These are phyloP conservation scores for Pleurozium schreberi DNA, from an alignment of 225 moss, liverwort and hornwort species.

Conservation along the genomic window DNA sequence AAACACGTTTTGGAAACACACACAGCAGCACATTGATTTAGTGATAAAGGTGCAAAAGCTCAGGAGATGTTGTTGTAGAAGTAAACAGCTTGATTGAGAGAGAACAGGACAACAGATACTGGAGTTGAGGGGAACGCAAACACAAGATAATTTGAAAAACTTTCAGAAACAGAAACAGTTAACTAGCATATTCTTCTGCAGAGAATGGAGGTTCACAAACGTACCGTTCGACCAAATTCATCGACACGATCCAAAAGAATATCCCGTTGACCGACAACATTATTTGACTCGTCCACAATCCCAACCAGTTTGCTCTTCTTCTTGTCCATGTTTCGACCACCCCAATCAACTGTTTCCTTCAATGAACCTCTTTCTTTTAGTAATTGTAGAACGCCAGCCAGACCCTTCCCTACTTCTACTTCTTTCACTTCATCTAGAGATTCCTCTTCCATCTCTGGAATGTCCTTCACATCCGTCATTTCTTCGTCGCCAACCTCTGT, in stretches of 20 bases:
- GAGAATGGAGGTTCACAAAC: slow-evolving; percentile 2
- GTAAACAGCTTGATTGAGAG: background rate
- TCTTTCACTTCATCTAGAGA: slow-evolving; percentile 65
- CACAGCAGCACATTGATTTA: background rate
- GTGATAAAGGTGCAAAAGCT: background rate
- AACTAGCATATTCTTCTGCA: background rate
- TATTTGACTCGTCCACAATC: slow-evolving; percentile 93
- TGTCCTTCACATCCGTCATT: slow-evolving; percentile 33
- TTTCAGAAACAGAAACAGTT: background rate
- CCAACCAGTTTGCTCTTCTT: slow-evolving; percentile 96
- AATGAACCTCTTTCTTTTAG: slow-evolving; percentile 91
- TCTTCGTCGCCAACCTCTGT: slow-evolving; percentile 82
- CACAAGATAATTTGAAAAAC: background rate
- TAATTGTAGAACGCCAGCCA: slow-evolving; percentile 79
- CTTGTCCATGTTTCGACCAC: slow-evolving; percentile 99
- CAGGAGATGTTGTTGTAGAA: background rate
- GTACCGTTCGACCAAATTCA: slow-evolving; percentile 92
- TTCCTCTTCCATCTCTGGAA: slow-evolving; percentile 51
- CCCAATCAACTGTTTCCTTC: slow-evolving; percentile 98
- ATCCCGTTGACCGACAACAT: slow-evolving; percentile 87
- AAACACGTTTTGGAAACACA: background rate
- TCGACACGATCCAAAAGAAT: slow-evolving; percentile 93
- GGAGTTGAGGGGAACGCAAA: background rate
- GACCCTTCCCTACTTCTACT: slow-evolving; percentile 76
- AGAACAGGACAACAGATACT: background rate